phyloP scores from a whole-genome alignment of 352 stramenopile species.

The Blastocystis sp. region DNA sequence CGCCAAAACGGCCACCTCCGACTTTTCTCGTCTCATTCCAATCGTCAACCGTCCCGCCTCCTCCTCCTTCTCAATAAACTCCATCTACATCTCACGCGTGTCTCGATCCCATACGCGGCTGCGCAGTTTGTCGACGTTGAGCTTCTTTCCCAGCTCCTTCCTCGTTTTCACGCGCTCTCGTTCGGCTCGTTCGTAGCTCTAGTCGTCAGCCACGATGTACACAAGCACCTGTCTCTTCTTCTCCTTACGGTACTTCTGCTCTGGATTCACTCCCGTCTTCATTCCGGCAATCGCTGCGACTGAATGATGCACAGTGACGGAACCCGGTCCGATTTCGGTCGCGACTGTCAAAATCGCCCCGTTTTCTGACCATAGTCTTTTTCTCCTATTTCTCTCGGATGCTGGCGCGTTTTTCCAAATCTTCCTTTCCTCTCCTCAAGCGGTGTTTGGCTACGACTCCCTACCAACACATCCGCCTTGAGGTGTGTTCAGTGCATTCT shows the following conservation, averaged over 20 bases:
- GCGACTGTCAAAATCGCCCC: too few species aligned
- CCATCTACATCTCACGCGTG: neutral
- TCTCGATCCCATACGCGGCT: neutral
- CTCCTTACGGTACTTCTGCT: slow-evolving; percentile 57
- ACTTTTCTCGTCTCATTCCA: slow-evolving; percentile 48
- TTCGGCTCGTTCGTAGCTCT: slow-evolving; percentile 46
- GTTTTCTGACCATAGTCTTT: neutral
- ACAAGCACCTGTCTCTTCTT: slow-evolving; percentile 44
- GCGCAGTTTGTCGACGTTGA: slow-evolving; percentile 46
- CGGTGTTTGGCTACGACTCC: neutral
- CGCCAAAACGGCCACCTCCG: neutral
- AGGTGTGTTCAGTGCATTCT: neutral
- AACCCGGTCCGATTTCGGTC: too few species aligned
- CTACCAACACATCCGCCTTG: slow-evolving; percentile 19
- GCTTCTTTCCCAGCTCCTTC: slow-evolving; percentile 58
- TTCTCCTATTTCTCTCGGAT: neutral
- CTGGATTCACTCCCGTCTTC: slow-evolving; percentile 55
- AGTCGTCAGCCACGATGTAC: neutral
- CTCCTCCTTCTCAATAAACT: slow-evolving; percentile 60
- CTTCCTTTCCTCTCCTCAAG: neutral
- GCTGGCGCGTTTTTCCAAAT: neutral
- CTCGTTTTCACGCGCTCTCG: slow-evolving; percentile 20
- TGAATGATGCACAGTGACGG: too few species aligned
- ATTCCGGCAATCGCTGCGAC: neutral
- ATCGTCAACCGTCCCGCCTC: slow-evolving; percentile 36